Percentiles rank a stretch among this genome's conserved stretches.
Evolutionary conservation across 163 green algal species (phyloP).

Genomic region (Chlamydomonas reinhardtii): DNA sequence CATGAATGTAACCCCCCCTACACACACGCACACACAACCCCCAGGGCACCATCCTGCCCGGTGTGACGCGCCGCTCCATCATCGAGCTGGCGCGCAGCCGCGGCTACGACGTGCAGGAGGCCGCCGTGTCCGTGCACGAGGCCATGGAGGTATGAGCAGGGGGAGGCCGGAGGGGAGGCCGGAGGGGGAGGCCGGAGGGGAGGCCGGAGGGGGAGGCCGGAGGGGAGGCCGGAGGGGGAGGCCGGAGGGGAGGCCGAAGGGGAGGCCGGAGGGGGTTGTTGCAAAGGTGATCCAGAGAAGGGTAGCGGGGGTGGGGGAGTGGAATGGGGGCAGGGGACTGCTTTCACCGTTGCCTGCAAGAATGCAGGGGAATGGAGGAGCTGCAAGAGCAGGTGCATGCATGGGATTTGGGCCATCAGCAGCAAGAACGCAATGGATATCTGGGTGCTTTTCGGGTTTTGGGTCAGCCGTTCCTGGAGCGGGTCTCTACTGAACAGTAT

Average conservation of each 20-base stretch:
- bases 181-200: neutral
- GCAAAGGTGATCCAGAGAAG: neutral
- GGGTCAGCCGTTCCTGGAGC: too few species aligned
- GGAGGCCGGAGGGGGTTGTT: too few species aligned
- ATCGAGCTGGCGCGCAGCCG: constrained; percentile 80
- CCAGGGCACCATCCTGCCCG: constrained; percentile 94
- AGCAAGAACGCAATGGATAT: too few species aligned
- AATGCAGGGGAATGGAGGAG: too few species aligned
- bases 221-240: neutral
- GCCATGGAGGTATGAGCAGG: constrained; percentile 76
- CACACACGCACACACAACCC: too few species aligned
- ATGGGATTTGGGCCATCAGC: too few species aligned
- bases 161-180: neutral
- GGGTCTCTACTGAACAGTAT: neutral
- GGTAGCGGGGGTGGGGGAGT: neutral
- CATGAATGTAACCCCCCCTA: too few species aligned
- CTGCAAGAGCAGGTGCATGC: too few species aligned
- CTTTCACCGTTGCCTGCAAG: too few species aligned
- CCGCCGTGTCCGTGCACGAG: constrained; percentile 76
- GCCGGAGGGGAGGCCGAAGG: neutral
- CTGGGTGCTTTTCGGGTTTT: too few species aligned
- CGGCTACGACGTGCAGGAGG: constrained; percentile 91
- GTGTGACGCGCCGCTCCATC: constrained; percentile 83
- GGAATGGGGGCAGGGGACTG: neutral
- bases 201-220: neutral